Conservation (phyloP, 2,329 filamentous ascomycete species). For the Fusarium armeniacum region DNA sequence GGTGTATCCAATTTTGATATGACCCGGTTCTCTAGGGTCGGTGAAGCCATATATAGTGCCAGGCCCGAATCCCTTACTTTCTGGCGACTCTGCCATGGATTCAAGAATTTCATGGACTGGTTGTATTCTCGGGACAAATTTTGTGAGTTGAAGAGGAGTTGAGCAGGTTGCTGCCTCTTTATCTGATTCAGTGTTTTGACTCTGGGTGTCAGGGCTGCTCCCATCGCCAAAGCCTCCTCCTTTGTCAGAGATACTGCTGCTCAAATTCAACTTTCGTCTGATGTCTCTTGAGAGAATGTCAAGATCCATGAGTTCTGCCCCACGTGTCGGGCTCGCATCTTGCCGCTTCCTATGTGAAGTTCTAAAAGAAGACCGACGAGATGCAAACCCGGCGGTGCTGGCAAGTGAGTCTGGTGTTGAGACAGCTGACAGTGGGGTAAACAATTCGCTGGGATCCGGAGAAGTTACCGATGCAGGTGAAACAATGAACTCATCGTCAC, state of each 20-base stretch:
- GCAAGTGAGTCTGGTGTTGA: constrained; percentile 22
- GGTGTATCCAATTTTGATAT: constrained; percentile 27
- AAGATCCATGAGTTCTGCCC: not conserved
- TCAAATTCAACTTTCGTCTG: not conserved
- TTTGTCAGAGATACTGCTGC: not conserved
- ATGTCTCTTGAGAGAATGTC: not conserved
- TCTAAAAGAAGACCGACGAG: not conserved
- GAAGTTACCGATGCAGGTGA: constrained; percentile 25
- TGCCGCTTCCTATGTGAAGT: not conserved
- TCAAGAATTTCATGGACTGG: not conserved
- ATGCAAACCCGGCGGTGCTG: not conserved
- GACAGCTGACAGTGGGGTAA: constrained; percentile 8
- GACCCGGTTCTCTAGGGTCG: constrained; percentile 7
- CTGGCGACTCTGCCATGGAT: not conserved
- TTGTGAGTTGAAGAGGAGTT: not conserved
- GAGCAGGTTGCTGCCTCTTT: not conserved
- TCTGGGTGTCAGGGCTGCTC: not conserved
- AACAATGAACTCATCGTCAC: not conserved
- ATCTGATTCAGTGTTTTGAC: not conserved
- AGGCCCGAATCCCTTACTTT: accelerated
- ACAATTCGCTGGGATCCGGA: constrained; percentile 23
- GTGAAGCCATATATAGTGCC: constrained; percentile 33
- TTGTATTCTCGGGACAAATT: not conserved
- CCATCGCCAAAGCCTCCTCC: not conserved
- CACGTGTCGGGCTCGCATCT: constrained; percentile 20